These are phyloP conservation scores for Picea engelmannii DNA, from an alignment of 83 land plant genomes.

Conservation along the genomic window DNA sequence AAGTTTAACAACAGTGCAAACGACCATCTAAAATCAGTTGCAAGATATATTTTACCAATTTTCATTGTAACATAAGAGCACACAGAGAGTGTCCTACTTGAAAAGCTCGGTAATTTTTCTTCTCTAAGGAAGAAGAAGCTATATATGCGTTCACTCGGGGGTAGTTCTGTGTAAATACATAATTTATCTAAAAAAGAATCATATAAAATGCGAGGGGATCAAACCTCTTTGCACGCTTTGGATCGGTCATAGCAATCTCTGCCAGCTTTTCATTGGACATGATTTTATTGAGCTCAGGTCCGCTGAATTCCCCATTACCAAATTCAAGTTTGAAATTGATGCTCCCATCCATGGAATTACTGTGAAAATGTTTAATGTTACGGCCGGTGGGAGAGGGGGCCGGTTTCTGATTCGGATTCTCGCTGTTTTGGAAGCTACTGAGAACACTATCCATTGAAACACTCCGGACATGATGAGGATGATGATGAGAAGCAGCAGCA, in stretches of 20 bases:
- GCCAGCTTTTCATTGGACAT: conserved; percentile 23
- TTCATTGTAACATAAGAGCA: no score
- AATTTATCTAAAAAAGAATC: no score
- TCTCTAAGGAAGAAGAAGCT: no score
- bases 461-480: conserved; percentile 1
- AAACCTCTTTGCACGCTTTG: conserved; percentile 38
- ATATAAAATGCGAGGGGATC: neutral
- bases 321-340: conserved; percentile 7
- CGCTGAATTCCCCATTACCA: conserved; percentile 11
- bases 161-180: no score
- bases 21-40: no score
- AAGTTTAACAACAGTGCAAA: no score
- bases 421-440: neutral
- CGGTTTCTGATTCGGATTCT: conserved; percentile 2
- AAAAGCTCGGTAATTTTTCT: no score
- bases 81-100: no score
- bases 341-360: conserved; percentile 7
- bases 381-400: neutral
- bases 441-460: conserved; percentile 10
- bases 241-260: conserved; percentile 39
- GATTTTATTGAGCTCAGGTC: conserved; percentile 1
- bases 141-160: no score
- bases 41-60: no score
- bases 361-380: conserved; percentile 8
- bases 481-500: no score